phyloP scores from a whole-genome alignment of 768 basidiomycete species.

The Paxillus involutus region DNA sequence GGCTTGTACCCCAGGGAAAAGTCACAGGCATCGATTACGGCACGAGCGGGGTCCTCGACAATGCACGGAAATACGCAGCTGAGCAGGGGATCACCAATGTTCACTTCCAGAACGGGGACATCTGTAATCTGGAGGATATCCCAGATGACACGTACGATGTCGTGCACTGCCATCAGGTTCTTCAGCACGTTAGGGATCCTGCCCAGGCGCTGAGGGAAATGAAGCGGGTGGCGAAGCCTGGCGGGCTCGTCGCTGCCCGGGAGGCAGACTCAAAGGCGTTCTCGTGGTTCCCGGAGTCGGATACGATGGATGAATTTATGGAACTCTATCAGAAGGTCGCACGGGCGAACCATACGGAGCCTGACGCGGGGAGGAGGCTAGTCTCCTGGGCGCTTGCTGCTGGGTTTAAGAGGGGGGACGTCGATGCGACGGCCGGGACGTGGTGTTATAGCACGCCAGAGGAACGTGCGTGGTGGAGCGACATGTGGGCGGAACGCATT shows the following conservation, averaged over 20 bases:
- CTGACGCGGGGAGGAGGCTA: constrained; percentile 38
- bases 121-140: constrained; percentile 34
- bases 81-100: constrained; percentile 35
- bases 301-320: constrained; percentile 30
- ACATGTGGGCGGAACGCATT: constrained; percentile 38
- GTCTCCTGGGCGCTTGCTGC: constrained; percentile 38
- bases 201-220: constrained; percentile 44
- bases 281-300: constrained; percentile 36
- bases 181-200: constrained; percentile 47
- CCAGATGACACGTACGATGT: constrained; percentile 45
- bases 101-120: constrained; percentile 40
- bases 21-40: constrained; percentile 44
- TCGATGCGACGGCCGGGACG: constrained; percentile 30
- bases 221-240: constrained; percentile 45
- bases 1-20: constrained; percentile 37
- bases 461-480: constrained; percentile 40
- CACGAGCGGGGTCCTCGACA: constrained; percentile 30
- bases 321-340: constrained; percentile 17
- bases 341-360: constrained; percentile 36
- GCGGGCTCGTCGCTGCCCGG: constrained; percentile 45
- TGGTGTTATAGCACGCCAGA: constrained; percentile 38
- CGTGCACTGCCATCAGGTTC: constrained; percentile 49
- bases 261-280: constrained; percentile 39
- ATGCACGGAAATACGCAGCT: constrained; percentile 32
- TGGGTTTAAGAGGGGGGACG: constrained; percentile 29